Base-by-base conservation (phyloP, 768 basidiomycete species). In the Gymnopilus junonius region DNA sequence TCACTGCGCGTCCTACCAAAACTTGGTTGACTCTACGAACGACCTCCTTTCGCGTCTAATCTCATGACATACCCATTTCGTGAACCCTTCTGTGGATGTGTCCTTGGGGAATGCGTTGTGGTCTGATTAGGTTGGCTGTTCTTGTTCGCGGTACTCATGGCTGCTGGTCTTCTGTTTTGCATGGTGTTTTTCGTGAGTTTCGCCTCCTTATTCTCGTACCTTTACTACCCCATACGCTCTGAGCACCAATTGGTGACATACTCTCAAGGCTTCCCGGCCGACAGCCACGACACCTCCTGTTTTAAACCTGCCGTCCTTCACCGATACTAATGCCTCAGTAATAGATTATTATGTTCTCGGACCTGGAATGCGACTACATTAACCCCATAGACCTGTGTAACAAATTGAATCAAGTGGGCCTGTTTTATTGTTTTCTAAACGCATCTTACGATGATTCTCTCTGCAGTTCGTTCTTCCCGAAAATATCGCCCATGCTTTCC, bases 311-410 rank as follows among this genome's bases (percentile, higher is more conserved):
- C 29, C 17, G 12, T n/a, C 17, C 8, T 31, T 34, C 17, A 21
- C 11, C 35, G 27, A n/a, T 29, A 39, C 68, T 62, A 43, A 70
- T 61, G 43, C 27, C 37, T 39, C 42, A 39, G 42, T 29, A 23
- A 53, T 70, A 99, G 97, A 98, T 99, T 73, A 99, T 99, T 83
- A 99, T 98, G 97, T 99, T 99, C 84, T 97, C 95, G 45, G 97
- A 99, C 81, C 82, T 99, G 74, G 97, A 98, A 81, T 97, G 95
- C 83, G 95, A 97, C 85, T 99, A 98, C 81, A 97, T 99, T 84
- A 99, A 99, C 79, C 97, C 97, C 56, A 99, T 99, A 87, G 97
- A 99, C 78, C 89, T 99, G 39, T 99, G 97, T 81, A 99, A 99
- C 81, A 98, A 97, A 83, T 89, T 99, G 71, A 99, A 99, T 75